Base-by-base conservation (phyloP, 2,329 filamentous ascomycete species). In the Clonostachys rhizophaga region DNA sequence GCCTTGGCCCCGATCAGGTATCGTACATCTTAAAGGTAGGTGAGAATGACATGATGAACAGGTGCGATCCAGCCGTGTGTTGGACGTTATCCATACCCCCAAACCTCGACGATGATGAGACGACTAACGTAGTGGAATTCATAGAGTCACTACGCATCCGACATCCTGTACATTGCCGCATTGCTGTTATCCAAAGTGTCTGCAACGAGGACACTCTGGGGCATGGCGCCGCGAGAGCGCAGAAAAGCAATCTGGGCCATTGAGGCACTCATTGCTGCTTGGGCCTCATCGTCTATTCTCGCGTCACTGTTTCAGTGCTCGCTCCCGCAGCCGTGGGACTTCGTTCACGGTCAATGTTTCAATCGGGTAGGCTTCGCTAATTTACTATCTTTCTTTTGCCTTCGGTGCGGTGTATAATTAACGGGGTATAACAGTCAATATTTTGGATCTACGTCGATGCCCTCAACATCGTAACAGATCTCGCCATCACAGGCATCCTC, bases 121-220 rank as follows among this genome's bases (percentile, higher is more conserved):
- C 24, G 24, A 30, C 24, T 30, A 30, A 30, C 24, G 9, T 30
- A 30, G 24, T 30, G 3, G 3, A 10, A 30, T 30, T 30, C 24
- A 30, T 30, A 30, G 47, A 50, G 49, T 44, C 30, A 9, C 5
- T 55, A 56, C 36, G 43, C 47, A 34, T 47, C 53, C 12, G 50
- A 55, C 24, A 20, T 34, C 6, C 44, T 56, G 2, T 52, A 49
- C 35, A 52, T 55, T 14, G 11, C 43, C 9, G 43, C 20, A 7
- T n/a, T 55, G n/a, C 24, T 46, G 20, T 36, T 53, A 14, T 44
- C 52, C 41, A 56, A 56, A 40, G 35, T 54, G 12, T 56, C 53
- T 11, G 50, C 53, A 16, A 55, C 53, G 13, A 49, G 49, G 18
- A 53, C 53, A 12, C 49, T 56, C 35, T 46, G 44, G 45, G 39